These are phyloP conservation scores for Komagataella kurtzmanii DNA, from an alignment of 805 yeast species.

Conservation along the genomic window DNA sequence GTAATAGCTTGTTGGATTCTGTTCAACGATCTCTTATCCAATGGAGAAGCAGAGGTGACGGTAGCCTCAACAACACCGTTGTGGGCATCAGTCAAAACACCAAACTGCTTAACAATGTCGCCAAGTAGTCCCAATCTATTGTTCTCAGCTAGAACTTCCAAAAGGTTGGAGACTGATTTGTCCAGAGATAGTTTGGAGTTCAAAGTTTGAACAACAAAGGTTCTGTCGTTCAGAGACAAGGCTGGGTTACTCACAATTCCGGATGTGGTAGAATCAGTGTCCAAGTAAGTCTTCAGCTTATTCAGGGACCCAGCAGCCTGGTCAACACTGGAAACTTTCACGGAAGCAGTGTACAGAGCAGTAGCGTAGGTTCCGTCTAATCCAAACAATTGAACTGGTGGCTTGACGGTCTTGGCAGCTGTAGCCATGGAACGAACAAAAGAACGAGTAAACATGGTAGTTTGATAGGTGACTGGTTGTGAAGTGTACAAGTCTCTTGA, in stretches of 20 bases:
- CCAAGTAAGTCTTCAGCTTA: constrained; percentile 39
- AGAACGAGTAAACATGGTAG: constrained; percentile 46
- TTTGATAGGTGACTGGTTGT: background rate
- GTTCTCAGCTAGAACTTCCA: constrained; percentile 82
- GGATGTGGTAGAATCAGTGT: constrained; percentile 49
- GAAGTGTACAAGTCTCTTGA: background rate
- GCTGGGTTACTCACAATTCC: constrained; percentile 72
- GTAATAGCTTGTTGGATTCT: constrained; percentile 71
- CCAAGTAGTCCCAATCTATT: constrained; percentile 72
- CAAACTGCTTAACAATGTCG: constrained; percentile 56
- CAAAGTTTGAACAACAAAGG: constrained; percentile 51
- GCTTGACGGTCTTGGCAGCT: constrained; percentile 43
- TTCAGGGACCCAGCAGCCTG: constrained; percentile 51
- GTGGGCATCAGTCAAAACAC: constrained; percentile 73
- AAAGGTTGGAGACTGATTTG: constrained; percentile 63
- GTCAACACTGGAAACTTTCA: constrained; percentile 65
- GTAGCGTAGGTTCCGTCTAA: constrained; percentile 95
- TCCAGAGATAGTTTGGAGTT: constrained; percentile 37
- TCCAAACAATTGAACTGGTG: constrained; percentile 91
- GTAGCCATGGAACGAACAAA: constrained; percentile 65
- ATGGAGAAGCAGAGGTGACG: constrained; percentile 75
- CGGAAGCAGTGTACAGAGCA: constrained; percentile 87
- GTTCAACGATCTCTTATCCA: constrained; percentile 68
- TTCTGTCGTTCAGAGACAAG: constrained; percentile 62
- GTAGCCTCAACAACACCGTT: constrained; percentile 88